Conservation (phyloP, 2,329 filamentous ascomycete genomes). For the Calonectria ilicicola region DNA sequence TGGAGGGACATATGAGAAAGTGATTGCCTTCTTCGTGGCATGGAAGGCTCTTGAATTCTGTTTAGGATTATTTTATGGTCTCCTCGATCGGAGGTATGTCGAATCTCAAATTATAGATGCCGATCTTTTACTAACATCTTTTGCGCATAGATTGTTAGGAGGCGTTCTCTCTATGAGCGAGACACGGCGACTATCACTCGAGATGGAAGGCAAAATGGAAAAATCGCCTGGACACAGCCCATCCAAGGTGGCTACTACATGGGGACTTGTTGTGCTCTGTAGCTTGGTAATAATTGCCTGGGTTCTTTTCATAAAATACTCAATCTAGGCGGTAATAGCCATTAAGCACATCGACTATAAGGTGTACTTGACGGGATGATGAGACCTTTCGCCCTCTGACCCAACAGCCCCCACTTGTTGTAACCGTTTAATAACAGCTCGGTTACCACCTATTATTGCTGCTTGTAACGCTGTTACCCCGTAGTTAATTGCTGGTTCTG, state of each 20-base stretch:
- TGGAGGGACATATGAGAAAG: constrained; percentile 39
- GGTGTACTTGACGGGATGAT: no score
- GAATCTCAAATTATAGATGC: no score
- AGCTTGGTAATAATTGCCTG: not conserved
- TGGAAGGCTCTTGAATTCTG: constrained; percentile 43
- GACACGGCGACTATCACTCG: not conserved
- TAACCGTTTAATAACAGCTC: not conserved
- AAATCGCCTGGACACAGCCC: constrained; percentile 18
- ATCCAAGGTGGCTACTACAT: constrained; percentile 14
- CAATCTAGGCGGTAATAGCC: not conserved
- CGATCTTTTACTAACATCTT: not conserved
- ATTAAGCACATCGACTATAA: no score
- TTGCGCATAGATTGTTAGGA: not conserved
- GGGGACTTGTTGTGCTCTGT: not conserved
- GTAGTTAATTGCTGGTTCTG: not conserved
- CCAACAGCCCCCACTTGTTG: no score
- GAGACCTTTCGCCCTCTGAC: no score
- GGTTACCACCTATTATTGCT: not conserved
- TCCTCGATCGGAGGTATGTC: constrained; percentile 23
- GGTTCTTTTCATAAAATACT: not conserved
- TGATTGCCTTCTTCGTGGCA: constrained; percentile 41
- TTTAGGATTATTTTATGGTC: constrained; percentile 40
- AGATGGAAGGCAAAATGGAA: not conserved
- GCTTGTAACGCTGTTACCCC: not conserved
- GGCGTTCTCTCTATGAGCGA: constrained; percentile 10